Evolutionary conservation across 331 rosid genomes (phyloP).

Genomic region (Rosa hybrid): DNA sequence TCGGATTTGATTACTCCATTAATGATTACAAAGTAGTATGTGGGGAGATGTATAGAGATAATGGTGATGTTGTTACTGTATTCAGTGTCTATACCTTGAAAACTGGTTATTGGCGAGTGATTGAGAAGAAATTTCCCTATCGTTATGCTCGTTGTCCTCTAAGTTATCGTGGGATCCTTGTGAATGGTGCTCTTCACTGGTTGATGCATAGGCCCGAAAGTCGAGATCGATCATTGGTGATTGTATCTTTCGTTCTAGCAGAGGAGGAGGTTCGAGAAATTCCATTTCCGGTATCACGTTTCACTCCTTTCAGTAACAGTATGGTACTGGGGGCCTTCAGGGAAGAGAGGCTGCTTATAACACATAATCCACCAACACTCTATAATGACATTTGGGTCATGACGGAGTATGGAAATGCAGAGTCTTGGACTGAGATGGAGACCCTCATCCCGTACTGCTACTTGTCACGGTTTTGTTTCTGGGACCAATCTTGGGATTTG

Average conservation of each 20-base stretch:
- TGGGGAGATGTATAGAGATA: background rate
- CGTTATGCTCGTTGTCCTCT: too few species aligned
- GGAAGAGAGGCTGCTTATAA: background rate
- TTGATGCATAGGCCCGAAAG: too few species aligned
- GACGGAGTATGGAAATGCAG: background rate
- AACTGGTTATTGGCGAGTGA: too few species aligned
- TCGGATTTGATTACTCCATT: background rate
- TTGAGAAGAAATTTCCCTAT: too few species aligned
- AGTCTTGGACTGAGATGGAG: background rate
- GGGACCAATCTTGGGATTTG: background rate
- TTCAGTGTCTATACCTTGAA: too few species aligned
- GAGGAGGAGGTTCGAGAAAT: background rate
- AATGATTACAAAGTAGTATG: background rate
- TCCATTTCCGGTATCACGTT: background rate
- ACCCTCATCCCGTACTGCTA: background rate
- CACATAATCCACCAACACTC: too few species aligned
- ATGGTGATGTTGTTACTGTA: too few species aligned
- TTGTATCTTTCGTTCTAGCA: too few species aligned
- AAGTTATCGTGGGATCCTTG: too few species aligned
- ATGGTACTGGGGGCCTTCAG: background rate
- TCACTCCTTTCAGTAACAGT: too few species aligned
- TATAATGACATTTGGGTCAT: background rate
- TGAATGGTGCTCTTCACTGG: too few species aligned
- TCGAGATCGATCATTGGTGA: too few species aligned
- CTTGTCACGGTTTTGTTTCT: background rate